These are phyloP conservation scores for Fonsecaea erecta DNA, from an alignment of 2,329 filamentous ascomycete species.

Conservation along the genomic window DNA sequence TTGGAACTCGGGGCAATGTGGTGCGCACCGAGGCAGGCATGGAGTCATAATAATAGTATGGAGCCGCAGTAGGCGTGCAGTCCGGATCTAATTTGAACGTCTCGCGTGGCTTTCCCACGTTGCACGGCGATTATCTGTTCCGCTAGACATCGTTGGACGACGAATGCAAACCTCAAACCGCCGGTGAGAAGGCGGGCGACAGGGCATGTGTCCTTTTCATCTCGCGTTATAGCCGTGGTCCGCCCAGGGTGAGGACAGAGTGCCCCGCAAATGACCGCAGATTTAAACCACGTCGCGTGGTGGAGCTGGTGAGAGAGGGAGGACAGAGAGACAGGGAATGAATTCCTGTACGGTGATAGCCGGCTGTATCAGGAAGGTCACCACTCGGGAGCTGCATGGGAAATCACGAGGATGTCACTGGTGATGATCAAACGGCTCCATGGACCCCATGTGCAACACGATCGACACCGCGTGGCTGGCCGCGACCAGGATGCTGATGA, in stretches of 20 bases:
- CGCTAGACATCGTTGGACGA: background rate
- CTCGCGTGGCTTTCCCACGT: constrained; percentile 2
- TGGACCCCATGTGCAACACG: constrained; percentile 28
- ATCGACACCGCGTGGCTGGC: constrained; percentile 30
- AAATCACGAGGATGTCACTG: constrained; percentile 24
- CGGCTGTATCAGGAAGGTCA: constrained; percentile 15
- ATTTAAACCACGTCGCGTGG: background rate
- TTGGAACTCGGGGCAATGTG: background rate
- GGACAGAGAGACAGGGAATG: constrained; percentile 1
- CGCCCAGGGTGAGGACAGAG: background rate
- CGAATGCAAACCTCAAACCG: constrained; percentile 15
- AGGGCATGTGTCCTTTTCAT: constrained; percentile 24
- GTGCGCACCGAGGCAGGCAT: constrained; percentile 1
- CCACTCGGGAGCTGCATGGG: constrained; percentile 21
- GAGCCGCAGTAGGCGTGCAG: background rate
- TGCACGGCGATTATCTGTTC: constrained; percentile 1
- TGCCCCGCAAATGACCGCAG: background rate
- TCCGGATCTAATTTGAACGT: background rate
- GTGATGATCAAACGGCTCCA: constrained; percentile 30
- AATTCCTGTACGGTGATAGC: constrained; percentile 2
- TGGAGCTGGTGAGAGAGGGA: background rate
- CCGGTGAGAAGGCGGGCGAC: constrained; percentile 12
- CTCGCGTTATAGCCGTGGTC: constrained; percentile 18
- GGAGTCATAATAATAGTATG: background rate
- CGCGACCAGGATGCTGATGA: constrained; percentile 17